These are phyloP conservation scores for Coemansia sp. DNA, from an alignment of 192 early-diverging fungal genomes.

Conservation along the genomic window DNA sequence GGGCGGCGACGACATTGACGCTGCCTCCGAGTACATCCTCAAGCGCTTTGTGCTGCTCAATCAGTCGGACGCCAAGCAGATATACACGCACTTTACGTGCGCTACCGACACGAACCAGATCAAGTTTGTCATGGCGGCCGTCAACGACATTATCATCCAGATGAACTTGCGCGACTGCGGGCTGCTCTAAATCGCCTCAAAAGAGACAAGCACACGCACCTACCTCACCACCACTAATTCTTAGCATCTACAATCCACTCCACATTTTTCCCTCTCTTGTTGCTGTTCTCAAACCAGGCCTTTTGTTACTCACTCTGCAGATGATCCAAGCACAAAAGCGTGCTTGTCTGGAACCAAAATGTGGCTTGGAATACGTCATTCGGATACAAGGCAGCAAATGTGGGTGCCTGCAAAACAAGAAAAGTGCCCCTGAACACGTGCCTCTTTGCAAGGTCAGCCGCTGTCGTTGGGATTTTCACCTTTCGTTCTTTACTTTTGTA, in stretches of 20 bases:
- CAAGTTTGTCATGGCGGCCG: constrained; percentile 84
- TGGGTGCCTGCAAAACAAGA: too few species aligned
- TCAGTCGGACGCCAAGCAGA: constrained; percentile 73
- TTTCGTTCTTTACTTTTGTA: too few species aligned
- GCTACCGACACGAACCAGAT: constrained; percentile 90
- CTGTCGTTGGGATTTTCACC: too few species aligned
- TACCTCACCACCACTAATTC: neutral
- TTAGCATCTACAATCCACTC: neutral
- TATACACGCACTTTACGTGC: constrained; percentile 86
- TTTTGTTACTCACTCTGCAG: too few species aligned
- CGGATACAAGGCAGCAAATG: too few species aligned
- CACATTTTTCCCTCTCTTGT: neutral
- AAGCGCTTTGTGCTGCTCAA: constrained; percentile 84
- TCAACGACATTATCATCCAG: constrained; percentile 87
- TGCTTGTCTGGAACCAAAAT: too few species aligned
- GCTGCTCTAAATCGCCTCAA: constrained; percentile 57
- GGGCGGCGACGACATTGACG: constrained; percentile 70
- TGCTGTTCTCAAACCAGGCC: neutral
- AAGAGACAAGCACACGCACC: neutral
- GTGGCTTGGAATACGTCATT: too few species aligned
- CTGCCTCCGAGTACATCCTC: constrained; percentile 82
- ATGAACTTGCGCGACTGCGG: constrained; percentile 77
- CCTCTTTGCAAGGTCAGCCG: too few species aligned
- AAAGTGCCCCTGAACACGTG: too few species aligned
- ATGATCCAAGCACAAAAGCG: too few species aligned